phyloP scores from a whole-genome alignment of 78 protist species.

The Dictyostelium firmibasis region DNA sequence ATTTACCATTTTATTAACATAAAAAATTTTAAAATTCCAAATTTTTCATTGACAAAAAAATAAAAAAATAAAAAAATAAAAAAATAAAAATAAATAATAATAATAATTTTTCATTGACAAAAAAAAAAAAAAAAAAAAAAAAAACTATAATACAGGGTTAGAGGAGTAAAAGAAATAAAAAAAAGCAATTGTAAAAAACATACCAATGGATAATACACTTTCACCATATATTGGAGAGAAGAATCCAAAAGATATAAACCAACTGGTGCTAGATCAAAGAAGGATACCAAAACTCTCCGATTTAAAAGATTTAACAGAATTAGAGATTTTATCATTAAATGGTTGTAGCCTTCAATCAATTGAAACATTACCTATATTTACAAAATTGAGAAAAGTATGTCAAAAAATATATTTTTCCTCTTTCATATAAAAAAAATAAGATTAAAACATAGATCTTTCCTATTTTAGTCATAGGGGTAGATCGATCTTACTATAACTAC shows the following conservation, averaged over 20 bases:
- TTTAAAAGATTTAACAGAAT: constrained; percentile 36
- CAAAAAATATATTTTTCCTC: neutral
- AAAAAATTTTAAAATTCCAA: neutral
- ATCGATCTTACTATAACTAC: neutral
- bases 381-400: constrained; percentile 56
- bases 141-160: too few species aligned
- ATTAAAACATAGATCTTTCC: neutral
- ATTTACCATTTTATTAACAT: neutral
- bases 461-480: neutral
- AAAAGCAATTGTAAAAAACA: too few species aligned
- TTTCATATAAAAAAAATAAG: neutral
- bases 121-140: neutral
- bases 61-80: neutral
- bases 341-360: constrained; percentile 67
- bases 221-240: constrained; percentile 20
- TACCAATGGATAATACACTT: neutral
- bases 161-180: too few species aligned
- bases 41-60: neutral
- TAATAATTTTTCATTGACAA: neutral
- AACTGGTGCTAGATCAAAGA: constrained; percentile 54
- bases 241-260: constrained; percentile 38
- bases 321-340: constrained; percentile 62
- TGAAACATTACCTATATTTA: constrained; percentile 37
- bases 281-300: constrained; percentile 36
- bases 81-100: too few species aligned